Evolutionary conservation across 2,329 filamentous ascomycete species (phyloP).

Genomic region (Talaromyces sp.): DNA sequence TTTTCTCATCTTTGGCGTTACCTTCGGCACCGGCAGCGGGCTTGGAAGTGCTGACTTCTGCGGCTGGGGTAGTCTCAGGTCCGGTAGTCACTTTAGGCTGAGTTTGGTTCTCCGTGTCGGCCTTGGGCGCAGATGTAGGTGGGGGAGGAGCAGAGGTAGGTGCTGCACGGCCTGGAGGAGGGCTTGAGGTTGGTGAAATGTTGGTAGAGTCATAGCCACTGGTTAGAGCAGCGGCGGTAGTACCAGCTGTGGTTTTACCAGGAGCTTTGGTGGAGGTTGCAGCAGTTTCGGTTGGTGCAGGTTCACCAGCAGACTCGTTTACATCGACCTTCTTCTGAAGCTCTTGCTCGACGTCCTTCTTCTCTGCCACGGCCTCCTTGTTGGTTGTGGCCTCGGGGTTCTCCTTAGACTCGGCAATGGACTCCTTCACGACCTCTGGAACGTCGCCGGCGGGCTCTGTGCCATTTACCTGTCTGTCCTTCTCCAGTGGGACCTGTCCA

Average conservation of each 20-base stretch:
- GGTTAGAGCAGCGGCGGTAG: constrained; percentile 36
- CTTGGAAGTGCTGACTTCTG: constrained; percentile 27
- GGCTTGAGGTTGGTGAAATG: constrained; percentile 30
- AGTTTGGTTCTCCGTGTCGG: constrained; percentile 2
- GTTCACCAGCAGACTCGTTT: constrained; percentile 40
- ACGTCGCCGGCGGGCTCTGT: constrained; percentile 34
- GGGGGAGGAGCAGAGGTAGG: constrained; percentile 17
- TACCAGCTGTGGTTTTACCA: constrained; percentile 6
- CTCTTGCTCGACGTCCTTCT: constrained; percentile 74
- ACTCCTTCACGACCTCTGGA: constrained; percentile 50
- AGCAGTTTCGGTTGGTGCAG: constrained; percentile 41
- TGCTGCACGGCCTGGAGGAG: constrained; percentile 22
- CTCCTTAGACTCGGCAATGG: constrained; percentile 55
- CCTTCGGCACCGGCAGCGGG: constrained; percentile 26
- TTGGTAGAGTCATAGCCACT: constrained; percentile 38
- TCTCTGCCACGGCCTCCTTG: constrained; percentile 70
- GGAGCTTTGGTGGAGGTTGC: constrained; percentile 43
- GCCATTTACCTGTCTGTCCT: constrained; percentile 26
- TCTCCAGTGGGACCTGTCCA: constrained; percentile 48
- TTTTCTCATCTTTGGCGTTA: constrained; percentile 55
- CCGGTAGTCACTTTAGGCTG: constrained; percentile 21
- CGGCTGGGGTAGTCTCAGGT: constrained; percentile 16
- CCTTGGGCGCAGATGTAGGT: constrained; percentile 2
- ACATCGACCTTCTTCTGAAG: constrained; percentile 58
- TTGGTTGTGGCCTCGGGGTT: constrained; percentile 73